These are phyloP conservation scores for Onygenales sp. DNA, from an alignment of 2,329 filamentous ascomycete species.

Conservation along the genomic window DNA sequence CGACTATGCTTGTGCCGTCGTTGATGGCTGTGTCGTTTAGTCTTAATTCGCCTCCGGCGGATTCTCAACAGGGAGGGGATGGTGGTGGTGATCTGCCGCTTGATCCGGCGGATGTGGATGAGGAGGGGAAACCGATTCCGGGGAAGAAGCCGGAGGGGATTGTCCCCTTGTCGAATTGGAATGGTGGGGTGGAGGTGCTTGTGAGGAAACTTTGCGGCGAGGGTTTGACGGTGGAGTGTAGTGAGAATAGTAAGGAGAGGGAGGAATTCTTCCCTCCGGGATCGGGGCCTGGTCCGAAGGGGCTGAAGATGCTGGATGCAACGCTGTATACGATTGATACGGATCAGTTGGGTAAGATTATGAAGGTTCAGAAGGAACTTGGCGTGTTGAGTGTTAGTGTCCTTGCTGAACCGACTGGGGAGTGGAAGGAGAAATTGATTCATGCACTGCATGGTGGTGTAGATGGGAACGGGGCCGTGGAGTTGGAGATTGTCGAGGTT, in stretches of 20 bases:
- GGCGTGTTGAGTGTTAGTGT: constrained; percentile 31
- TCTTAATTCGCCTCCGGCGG: constrained; percentile 21
- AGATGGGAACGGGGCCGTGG: constrained; percentile 11
- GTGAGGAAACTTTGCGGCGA: constrained; percentile 6
- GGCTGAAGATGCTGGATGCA: constrained; percentile 27
- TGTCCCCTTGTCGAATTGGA: constrained; percentile 2
- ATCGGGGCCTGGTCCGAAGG: constrained; percentile 20
- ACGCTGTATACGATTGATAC: constrained; percentile 33
- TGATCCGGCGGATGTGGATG: constrained; percentile 11
- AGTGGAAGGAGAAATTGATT: constrained; percentile 25
- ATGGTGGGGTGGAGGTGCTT: constrained; percentile 3
- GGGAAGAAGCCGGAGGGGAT: constrained; percentile 7
- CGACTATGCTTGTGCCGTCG: constrained; percentile 24
- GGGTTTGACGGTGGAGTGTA: neutral
- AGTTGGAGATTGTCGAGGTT: constrained; percentile 31
- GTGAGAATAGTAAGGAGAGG: constrained; percentile 13
- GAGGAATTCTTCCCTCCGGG: constrained; percentile 23
- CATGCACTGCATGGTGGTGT: constrained; percentile 16
- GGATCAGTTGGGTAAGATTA: constrained; percentile 23
- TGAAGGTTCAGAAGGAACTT: constrained; percentile 27
- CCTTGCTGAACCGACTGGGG: constrained; percentile 24
- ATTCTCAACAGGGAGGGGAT: constrained; percentile 13
- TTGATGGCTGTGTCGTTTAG: constrained; percentile 31
- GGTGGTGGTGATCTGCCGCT: constrained; percentile 13
- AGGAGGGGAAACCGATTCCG: constrained; percentile 7